Conservation (phyloP, 1,139 yeast species). For the Kodamaea anthophila region DNA sequence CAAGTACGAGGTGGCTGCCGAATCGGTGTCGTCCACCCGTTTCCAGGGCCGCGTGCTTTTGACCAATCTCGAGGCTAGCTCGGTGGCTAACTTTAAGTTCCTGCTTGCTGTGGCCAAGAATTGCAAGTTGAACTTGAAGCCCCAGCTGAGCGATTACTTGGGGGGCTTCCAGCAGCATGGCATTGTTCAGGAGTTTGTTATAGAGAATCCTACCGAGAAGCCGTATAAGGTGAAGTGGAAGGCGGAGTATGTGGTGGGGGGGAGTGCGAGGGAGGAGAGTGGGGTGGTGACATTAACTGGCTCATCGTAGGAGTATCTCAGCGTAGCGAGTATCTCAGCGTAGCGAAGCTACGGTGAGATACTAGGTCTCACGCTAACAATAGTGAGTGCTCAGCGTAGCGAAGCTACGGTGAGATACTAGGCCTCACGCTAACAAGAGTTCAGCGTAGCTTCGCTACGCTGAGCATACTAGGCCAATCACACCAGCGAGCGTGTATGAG, state of each 20-base stretch:
- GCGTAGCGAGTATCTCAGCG: conserved; percentile 1
- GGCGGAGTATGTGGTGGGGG: conserved; percentile 49
- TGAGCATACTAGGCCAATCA: too few species aligned
- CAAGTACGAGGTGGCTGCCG: conserved; percentile 46
- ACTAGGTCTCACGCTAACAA: too few species aligned
- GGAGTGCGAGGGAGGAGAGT: conserved; percentile 45
- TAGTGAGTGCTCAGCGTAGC: not conserved
- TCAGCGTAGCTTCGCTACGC: not conserved
- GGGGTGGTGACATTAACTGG: conserved; percentile 47
- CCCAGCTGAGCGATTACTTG: conserved; percentile 60
- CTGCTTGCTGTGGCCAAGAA: conserved; percentile 80
- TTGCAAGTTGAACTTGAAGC: conserved; percentile 57
- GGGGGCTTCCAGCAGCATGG: conserved; percentile 48
- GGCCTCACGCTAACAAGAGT: too few species aligned
- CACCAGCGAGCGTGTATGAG: too few species aligned
- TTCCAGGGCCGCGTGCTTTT: conserved; percentile 40
- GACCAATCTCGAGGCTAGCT: conserved; percentile 33
- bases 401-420: not conserved
- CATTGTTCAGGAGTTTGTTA: conserved; percentile 52
- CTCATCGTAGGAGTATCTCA: too few species aligned
- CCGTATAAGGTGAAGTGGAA: conserved; percentile 79
- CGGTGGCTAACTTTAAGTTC: conserved; percentile 48
- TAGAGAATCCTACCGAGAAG: conserved; percentile 46
- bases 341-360: not conserved
- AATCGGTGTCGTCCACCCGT: conserved; percentile 31